A percentile compares a stretch with the other conserved stretches of the same genome.
Conservation (phyloP, 2,329 filamentous ascomycete species). For the Penicillium concentricum region DNA sequence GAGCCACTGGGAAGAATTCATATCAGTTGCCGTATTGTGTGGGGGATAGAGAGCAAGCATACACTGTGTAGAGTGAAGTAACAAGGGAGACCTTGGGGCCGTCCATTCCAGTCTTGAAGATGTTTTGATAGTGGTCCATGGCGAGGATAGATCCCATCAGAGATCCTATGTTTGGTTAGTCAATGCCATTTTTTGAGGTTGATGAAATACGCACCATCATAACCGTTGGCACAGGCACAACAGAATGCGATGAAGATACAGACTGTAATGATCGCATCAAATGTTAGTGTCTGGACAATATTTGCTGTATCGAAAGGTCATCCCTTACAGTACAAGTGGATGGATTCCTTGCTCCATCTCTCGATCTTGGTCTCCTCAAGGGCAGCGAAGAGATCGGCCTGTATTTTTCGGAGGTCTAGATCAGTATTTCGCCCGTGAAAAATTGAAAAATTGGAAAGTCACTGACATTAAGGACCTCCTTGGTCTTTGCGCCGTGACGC, state of each 20-base stretch:
- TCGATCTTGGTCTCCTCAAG: conserved; percentile 48
- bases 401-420: background rate
- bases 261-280: conserved; percentile 25
- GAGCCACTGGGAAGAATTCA: conserved; percentile 37
- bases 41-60: conserved; percentile 17
- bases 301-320: conserved; percentile 9
- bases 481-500: conserved; percentile 39
- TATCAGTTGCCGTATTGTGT: background rate
- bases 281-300: conserved; percentile 3
- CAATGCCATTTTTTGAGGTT: background rate
- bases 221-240: conserved; percentile 35
- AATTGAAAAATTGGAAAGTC: too few relatives aligned
- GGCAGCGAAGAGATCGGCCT: conserved; percentile 52
- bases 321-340: conserved; percentile 34
- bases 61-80: conserved; percentile 51
- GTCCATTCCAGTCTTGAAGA: conserved; percentile 41
- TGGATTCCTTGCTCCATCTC: conserved; percentile 29
- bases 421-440: background rate
- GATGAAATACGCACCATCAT: conserved; percentile 22
- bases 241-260: conserved; percentile 45
- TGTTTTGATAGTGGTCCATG: conserved; percentile 37
- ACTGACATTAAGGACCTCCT: conserved; percentile 45
- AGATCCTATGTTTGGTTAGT: conserved; percentile 20
- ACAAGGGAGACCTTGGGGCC: conserved; percentile 43
- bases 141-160: conserved; percentile 32